A percentile compares a stretch with the other conserved stretches of the same genome.
phyloP scores from a whole-genome alignment of 139 green algal genomes.

The Trebouxia sp. region DNA sequence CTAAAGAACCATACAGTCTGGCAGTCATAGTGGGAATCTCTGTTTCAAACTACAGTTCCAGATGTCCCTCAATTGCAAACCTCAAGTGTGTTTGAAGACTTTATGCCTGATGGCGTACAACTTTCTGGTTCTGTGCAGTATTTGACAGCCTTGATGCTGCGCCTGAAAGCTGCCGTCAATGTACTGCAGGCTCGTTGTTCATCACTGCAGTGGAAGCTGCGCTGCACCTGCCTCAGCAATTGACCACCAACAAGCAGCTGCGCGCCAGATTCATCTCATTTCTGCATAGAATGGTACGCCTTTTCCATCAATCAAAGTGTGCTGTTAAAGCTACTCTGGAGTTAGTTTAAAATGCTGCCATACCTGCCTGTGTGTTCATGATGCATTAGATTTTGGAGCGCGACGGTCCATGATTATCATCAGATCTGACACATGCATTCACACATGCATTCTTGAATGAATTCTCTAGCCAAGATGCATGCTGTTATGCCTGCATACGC shows the following conservation, averaged over 20 bases:
- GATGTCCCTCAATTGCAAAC: neutral
- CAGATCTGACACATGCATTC: neutral
- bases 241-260: slow-evolving; percentile 63
- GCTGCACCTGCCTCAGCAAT: slow-evolving; percentile 50
- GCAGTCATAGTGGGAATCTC: neutral
- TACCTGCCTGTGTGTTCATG: neutral
- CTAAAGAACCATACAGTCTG: too few relatives aligned
- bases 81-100: neutral
- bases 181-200: slow-evolving; percentile 48
- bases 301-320: neutral
- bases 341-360: neutral
- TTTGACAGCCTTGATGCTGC: neutral
- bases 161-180: too few relatives aligned
- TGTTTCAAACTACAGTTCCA: neutral
- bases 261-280: slow-evolving; percentile 74
- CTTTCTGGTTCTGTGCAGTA: neutral
- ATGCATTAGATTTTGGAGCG: neutral
- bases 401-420: neutral
- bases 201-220: slow-evolving; percentile 53
- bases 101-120: neutral
- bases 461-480: neutral
- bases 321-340: neutral
- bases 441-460: neutral
- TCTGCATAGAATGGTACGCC: slow-evolving; percentile 76
- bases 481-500: neutral